Evolutionary conservation across 2,329 filamentous ascomycete species (phyloP).

Genomic region (Colletotrichum euphorbiae): DNA sequence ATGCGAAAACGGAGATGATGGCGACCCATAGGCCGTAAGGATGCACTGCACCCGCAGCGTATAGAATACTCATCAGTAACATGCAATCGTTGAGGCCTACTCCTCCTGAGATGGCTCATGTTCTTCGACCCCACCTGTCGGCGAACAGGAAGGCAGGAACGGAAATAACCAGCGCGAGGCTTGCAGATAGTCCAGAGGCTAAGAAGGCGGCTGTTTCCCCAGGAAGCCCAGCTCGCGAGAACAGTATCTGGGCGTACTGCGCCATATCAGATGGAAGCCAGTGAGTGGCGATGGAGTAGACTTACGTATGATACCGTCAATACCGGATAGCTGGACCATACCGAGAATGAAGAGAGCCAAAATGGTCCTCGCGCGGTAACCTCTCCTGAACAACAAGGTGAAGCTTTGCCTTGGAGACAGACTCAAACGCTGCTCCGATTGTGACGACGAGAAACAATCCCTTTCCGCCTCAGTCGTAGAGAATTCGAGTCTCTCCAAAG

Average conservation of each 20-base stretch:
- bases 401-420: slow-evolving; percentile 49
- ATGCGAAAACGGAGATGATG: slow-evolving; percentile 62
- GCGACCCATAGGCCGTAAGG: slow-evolving; percentile 60
- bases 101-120: slow-evolving; percentile 65
- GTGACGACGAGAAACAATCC: slow-evolving; percentile 52
- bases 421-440: slow-evolving; percentile 45
- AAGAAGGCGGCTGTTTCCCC: slow-evolving; percentile 67
- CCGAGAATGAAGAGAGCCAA: slow-evolving; percentile 68
- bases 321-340: slow-evolving; percentile 71
- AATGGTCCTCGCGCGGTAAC: slow-evolving; percentile 59
- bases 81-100: slow-evolving; percentile 61
- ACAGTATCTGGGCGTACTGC: slow-evolving; percentile 70
- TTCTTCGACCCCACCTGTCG: slow-evolving; percentile 68
- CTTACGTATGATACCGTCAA: slow-evolving; percentile 71
- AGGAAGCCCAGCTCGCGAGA: slow-evolving; percentile 68
- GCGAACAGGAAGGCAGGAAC: slow-evolving; percentile 67
- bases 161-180: slow-evolving; percentile 68
- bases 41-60: slow-evolving; percentile 59
- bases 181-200: slow-evolving; percentile 69
- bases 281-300: slow-evolving; percentile 23
- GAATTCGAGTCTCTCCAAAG: slow-evolving; percentile 57
- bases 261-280: not conserved
- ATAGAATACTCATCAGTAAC: slow-evolving; percentile 65
- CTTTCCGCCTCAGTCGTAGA: slow-evolving; percentile 59
- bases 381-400: slow-evolving; percentile 50